phyloP scores from a whole-genome alignment of 345 rosid species.

The Clausena lansium region DNA sequence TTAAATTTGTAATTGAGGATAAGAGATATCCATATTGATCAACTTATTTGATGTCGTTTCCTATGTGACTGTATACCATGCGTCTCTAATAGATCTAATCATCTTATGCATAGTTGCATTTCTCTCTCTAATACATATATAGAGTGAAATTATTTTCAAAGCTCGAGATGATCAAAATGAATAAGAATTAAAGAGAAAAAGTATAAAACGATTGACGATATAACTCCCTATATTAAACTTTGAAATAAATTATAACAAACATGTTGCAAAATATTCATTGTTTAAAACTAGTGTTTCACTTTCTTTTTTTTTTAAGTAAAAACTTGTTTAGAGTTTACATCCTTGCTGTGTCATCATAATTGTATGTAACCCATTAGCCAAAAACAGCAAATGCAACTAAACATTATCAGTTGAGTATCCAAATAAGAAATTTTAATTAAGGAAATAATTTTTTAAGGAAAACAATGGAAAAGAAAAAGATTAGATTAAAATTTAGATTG shows the following conservation, averaged over 20 bases:
- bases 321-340: too few relatives aligned
- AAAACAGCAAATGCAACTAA: too few relatives aligned
- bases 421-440: too few relatives aligned
- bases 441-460: too few relatives aligned
- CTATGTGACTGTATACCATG: neutral
- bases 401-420: too few relatives aligned
- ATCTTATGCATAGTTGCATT: neutral
- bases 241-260: neutral
- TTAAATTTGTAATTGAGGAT: neutral
- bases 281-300: too few relatives aligned
- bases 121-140: neutral
- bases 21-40: neutral
- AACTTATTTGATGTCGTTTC: neutral
- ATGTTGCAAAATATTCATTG: neutral
- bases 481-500: too few relatives aligned
- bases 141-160: neutral
- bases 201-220: neutral
- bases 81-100: neutral
- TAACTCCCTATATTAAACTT: too few relatives aligned
- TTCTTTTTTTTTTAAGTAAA: neutral
- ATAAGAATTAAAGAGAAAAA: neutral
- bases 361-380: too few relatives aligned
- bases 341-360: too few relatives aligned
- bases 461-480: neutral
- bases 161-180: neutral